A percentile compares a stretch with the other conserved stretches of the same genome.
These are phyloP conservation scores for Wallacemonas sp. DNA, from an alignment of 208 protist species.

Conservation along the genomic window DNA sequence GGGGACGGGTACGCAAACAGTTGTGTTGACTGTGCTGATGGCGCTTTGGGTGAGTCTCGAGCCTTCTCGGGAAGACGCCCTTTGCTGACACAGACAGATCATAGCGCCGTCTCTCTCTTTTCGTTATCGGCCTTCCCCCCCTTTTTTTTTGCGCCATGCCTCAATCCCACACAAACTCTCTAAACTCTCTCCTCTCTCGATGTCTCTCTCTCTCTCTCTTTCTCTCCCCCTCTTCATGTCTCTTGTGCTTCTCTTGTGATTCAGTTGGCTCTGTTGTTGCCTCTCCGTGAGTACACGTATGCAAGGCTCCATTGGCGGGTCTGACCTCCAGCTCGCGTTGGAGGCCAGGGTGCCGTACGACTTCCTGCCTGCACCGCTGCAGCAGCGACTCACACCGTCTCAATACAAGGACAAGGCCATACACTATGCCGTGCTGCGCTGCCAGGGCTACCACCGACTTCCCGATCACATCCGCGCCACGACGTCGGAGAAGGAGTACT, in stretches of 20 bases:
- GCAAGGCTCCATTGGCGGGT: conserved; percentile 23
- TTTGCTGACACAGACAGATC: neutral
- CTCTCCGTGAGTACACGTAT: conserved; percentile 4
- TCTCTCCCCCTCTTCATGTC: neutral
- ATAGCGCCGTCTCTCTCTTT: no score
- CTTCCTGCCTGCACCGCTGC: conserved; percentile 50
- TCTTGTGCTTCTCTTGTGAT: neutral
- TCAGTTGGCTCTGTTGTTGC: neutral
- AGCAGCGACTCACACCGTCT: conserved; percentile 52
- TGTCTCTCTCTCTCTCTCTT: neutral
- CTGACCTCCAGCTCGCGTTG: conserved; percentile 64
- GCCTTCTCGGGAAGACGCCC: no score
- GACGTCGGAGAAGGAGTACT: conserved; percentile 70
- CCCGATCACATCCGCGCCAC: conserved; percentile 50
- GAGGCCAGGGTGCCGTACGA: conserved; percentile 52
- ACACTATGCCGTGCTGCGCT: conserved; percentile 47
- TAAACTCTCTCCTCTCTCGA: neutral
- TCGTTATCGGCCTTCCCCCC: no score
- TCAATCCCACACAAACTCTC: no score
- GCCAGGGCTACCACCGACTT: conserved; percentile 63
- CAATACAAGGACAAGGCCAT: conserved; percentile 51
- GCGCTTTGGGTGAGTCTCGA: neutral
- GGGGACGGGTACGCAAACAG: no score
- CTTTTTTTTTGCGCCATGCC: no score
- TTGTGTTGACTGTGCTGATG: neutral